Percentiles rank a stretch among this genome's conserved stretches.
Evolutionary conservation across 805 yeast genomes (phyloP).

Genomic region (Lipomyces sp.): DNA sequence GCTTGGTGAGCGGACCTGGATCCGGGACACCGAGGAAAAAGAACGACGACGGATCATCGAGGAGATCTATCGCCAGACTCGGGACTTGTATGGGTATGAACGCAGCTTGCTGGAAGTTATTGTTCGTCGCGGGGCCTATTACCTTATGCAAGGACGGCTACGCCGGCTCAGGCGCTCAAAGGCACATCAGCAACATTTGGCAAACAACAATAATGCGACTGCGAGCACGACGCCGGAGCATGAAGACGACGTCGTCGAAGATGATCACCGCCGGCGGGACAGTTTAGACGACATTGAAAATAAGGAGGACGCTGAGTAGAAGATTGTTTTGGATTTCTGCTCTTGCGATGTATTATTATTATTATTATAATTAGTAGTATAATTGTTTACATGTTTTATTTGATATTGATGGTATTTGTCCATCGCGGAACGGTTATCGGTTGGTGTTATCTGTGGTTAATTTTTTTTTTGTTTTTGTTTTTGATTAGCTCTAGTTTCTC

Average conservation of each 20-base stretch:
- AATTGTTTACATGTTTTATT: conserved; percentile 5
- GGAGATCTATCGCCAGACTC: conserved; percentile 55
- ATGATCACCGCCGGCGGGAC: conserved; percentile 17
- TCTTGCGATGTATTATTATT: conserved; percentile 6
- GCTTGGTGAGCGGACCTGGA: conserved; percentile 82
- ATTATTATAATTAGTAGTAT: background rate
- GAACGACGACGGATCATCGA: conserved; percentile 57
- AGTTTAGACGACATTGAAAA: conserved; percentile 17
- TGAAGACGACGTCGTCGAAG: conserved; percentile 12
- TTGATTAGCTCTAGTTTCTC: no score
- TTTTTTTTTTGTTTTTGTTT: conserved; percentile 1
- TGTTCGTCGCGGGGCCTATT: conserved; percentile 79
- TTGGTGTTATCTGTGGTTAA: conserved; percentile 1
- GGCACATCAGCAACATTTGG: conserved; percentile 13
- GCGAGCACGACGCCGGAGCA: background rate
- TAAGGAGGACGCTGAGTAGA: conserved; percentile 11
- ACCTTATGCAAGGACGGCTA: conserved; percentile 75
- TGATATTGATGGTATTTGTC: no score
- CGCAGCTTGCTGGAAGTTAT: conserved; percentile 67
- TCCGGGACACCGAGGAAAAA: conserved; percentile 68
- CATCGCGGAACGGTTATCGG: conserved; percentile 5
- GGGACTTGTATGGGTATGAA: conserved; percentile 57
- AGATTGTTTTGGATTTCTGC: background rate
- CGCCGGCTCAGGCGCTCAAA: conserved; percentile 59
- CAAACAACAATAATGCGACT: background rate